Base-by-base conservation (phyloP, 2,329 filamentous ascomycete genomes). In the Venturia carpophila region DNA sequence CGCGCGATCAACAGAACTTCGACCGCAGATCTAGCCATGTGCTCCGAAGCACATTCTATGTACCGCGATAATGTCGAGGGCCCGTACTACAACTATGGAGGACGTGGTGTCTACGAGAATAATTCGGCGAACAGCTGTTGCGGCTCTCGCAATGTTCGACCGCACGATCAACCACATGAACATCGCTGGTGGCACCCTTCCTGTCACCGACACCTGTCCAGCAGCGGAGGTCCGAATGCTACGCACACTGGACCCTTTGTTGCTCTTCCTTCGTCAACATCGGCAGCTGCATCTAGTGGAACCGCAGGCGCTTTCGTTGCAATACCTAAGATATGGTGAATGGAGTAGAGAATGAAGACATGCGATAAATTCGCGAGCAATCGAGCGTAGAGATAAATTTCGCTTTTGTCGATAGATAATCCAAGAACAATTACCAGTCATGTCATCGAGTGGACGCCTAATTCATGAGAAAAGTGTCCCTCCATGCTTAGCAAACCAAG, bases 11-110 rank as follows among this genome's bases (percentile, higher is more conserved):
- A 63, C n/a, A 45, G 42, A 30, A 63, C 61, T n/a, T 27, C 24
- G 2, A 19, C 42, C 30, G 24, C 41, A 7, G 61, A 63, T n/a
- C 27, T 47, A 62, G 72, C 77, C 9, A 69, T 81, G 21, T 89
- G 87, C 73, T 75, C 78, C 3, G 76, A 82, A 65, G 85, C 87
- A 1, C 75, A 75, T 1, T 75, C 79, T 43, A 80, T 83, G 72
- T 87, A 84, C 72, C 77, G 82, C 43, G 77, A 79, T 62, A 80
- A 84, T 11, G 82, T 89, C 7, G 78, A 87, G 70, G 72, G 76
- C 0, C 79, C 81, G 0, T 89, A 87, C 75, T 83, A 80, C 71
- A 72, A 73, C 21, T 82, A 82, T 66, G 75, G 75, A 61, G 81
- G 64, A n/a, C 62, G 66, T 30, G 83, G 83, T 65, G 73, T 76